These are phyloP conservation scores for Debaryomyces coudertii DNA, from an alignment of 1,139 yeast genomes.

Conservation along the genomic window DNA sequence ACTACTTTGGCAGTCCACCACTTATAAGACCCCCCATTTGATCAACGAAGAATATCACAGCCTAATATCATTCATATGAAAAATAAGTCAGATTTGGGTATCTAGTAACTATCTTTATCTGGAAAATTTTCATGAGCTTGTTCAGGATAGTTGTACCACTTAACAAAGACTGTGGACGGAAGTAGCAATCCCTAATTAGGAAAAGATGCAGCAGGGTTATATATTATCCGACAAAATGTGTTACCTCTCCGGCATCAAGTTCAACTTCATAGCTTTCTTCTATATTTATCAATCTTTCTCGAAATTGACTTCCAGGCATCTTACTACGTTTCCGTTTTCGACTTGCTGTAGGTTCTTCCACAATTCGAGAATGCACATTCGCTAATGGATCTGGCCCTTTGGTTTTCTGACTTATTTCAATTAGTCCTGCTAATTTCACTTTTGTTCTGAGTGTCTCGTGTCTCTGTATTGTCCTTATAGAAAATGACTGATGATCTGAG, in stretches of 20 bases:
- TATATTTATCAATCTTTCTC: constrained; percentile 1
- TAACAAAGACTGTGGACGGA: constrained; percentile 9
- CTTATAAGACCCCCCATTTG: background rate
- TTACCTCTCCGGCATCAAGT: constrained; percentile 2
- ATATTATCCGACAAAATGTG: constrained; percentile 9
- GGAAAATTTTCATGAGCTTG: constrained; percentile 2
- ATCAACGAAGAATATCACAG: background rate
- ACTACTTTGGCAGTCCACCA: background rate
- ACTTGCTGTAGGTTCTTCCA: background rate
- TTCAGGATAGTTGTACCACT: constrained; percentile 9
- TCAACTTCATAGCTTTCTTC: constrained; percentile 7
- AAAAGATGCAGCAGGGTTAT: constrained; percentile 7
- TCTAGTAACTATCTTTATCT: constrained; percentile 3
- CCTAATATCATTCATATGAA: background rate
- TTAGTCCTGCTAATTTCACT: constrained; percentile 1
- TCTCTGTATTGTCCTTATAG: constrained; percentile 7
- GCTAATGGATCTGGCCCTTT: constrained; percentile 7
- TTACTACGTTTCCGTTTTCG: constrained; percentile 6
- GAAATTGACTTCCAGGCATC: constrained; percentile 4
- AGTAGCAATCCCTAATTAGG: constrained; percentile 7
- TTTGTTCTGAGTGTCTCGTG: constrained; percentile 9
- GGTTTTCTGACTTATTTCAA: constrained; percentile 5
- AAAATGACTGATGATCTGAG: constrained; percentile 10
- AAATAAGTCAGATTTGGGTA: too few relatives aligned
- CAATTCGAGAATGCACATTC: constrained; percentile 8